Evolutionary conservation across 176 grass and related monocot genomes (phyloP).

Genomic region (Phoenix dactylifera): DNA sequence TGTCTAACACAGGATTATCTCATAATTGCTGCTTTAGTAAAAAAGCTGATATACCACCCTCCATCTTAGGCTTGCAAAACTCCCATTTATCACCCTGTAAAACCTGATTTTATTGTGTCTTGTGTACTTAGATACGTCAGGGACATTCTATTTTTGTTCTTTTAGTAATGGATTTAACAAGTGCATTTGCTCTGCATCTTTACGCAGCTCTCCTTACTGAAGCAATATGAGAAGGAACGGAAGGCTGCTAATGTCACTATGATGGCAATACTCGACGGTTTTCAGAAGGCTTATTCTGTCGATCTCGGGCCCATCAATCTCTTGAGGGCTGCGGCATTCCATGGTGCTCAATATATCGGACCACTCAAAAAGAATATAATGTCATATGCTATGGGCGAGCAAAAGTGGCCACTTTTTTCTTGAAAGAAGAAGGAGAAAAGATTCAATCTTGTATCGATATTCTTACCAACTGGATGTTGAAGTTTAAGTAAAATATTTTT

Average conservation of each 20-base stretch:
- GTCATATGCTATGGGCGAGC: constrained; percentile 76
- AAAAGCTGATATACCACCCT: too few relatives aligned
- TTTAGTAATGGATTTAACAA: too few relatives aligned
- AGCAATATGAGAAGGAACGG: constrained; percentile 57
- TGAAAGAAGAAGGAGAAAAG: constrained; percentile 8
- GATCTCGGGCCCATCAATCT: constrained; percentile 86
- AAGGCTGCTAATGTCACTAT: constrained; percentile 65
- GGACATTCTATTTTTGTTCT: too few relatives aligned
- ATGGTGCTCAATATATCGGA: constrained; percentile 65
- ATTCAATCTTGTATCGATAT: too few relatives aligned
- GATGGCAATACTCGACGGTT: constrained; percentile 76
- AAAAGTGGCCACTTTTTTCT: constrained; percentile 45
- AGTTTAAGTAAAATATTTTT: too few relatives aligned
- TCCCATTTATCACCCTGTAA: too few relatives aligned
- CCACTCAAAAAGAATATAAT: constrained; percentile 78
- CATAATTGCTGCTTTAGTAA: too few relatives aligned
- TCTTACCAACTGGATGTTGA: too few relatives aligned
- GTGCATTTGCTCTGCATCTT: background rate
- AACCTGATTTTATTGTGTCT: too few relatives aligned
- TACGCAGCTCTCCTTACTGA: constrained; percentile 55
- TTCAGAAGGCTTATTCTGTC: constrained; percentile 79
- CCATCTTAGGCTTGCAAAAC: too few relatives aligned
- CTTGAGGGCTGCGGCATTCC: constrained; percentile 66
- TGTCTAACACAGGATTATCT: too few relatives aligned
- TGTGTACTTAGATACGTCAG: too few relatives aligned